Evolutionary conservation across 768 basidiomycete species (phyloP).

Genomic region (Xerocomellus intermedius): DNA sequence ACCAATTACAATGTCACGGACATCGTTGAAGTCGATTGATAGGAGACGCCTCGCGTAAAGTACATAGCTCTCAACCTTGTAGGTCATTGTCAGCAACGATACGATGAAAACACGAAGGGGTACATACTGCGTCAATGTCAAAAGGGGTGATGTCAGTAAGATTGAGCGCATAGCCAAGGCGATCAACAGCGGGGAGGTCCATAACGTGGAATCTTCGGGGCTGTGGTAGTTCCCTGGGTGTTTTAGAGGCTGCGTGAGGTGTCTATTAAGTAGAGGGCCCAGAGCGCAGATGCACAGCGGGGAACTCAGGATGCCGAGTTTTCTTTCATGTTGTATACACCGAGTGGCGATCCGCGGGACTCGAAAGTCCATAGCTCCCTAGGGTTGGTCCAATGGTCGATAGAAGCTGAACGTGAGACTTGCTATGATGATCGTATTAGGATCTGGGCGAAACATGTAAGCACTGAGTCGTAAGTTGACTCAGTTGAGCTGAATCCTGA

Average conservation of each 20-base stretch:
- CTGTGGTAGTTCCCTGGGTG: background rate
- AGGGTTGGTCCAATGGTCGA: no score
- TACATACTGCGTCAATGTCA: constrained; percentile 5
- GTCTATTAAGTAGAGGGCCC: background rate
- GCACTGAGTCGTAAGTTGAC: background rate
- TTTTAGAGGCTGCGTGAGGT: background rate
- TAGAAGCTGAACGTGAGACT: background rate
- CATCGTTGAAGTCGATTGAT: background rate
- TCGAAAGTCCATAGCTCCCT: no score
- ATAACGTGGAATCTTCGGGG: background rate
- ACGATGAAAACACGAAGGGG: background rate
- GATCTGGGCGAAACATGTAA: background rate
- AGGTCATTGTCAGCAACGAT: background rate
- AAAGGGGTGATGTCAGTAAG: constrained; percentile 1
- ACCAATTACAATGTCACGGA: background rate
- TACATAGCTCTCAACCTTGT: background rate
- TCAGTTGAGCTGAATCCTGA: no score
- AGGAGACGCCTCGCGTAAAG: background rate
- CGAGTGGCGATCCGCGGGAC: background rate
- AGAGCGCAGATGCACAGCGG: background rate
- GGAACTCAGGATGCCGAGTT: no score
- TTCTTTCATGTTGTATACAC: background rate
- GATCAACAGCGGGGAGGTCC: constrained; percentile 7
- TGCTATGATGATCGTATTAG: background rate
- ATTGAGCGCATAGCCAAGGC: constrained; percentile 7